Base-by-base conservation (phyloP, 345 rosid species). In the Rhodamnia argentea region DNA sequence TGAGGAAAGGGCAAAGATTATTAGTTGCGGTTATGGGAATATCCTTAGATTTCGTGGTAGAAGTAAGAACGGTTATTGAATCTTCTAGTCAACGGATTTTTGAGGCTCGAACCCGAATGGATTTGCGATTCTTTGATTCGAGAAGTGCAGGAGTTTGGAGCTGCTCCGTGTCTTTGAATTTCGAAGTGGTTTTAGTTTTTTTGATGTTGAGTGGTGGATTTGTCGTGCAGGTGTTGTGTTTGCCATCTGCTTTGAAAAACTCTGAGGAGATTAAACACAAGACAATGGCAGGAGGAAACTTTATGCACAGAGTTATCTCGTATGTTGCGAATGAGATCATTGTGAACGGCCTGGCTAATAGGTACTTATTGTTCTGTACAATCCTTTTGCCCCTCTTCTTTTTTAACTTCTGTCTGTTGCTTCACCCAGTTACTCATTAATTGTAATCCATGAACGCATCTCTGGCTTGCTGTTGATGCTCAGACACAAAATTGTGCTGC, bases 201-300 rank as follows among this genome's bases (percentile, higher is more conserved):
- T 70, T 70, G 13, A 70, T 32, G 78, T 70, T 1, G 47, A 70
- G 78, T 18, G 76, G 16, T 70, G 78, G 42, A 8, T 70, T 70
- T 18, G 24, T 64, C 6, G 44, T 24, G 24, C 78, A 70, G 78
- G 78, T 18, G 18, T 32, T 70, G 78, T 37, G 44, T 70, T 70
- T 70, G 78, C 47, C 10, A 24, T 64, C 44, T 64, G 44, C 78
- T 64, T 58, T 37, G 64, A 37, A 58, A 53, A 53, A 54, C 86
- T 60, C 81, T 47, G 47, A 84, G 81, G 78, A 50, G 81, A 81
- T 50, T 29, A 13, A 83, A 62, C 24, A 58, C 52, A 78, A 40
- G 87, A 83, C 29, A 51, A 97, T 96, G 99, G 99, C 99, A 54
- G 99, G 96, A 42, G 99, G 99, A 83, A 95, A 95, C 89, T 96